phyloP scores from a whole-genome alignment of 352 stramenopile species.

The Nothophytophthora sp. region DNA sequence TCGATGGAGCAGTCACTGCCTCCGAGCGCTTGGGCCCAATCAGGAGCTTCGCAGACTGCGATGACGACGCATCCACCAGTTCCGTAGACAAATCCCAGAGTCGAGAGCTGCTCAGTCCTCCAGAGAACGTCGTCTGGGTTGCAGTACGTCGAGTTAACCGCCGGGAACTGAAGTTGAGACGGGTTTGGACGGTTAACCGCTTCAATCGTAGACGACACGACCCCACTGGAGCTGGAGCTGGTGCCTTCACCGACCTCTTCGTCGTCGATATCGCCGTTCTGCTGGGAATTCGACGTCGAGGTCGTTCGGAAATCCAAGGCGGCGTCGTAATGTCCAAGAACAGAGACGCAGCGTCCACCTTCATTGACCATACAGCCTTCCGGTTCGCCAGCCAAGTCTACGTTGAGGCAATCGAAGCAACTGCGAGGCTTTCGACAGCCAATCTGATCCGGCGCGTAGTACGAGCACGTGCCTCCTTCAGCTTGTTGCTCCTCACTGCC shows the following conservation, averaged over 20 bases:
- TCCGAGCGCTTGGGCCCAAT: constrained; percentile 22
- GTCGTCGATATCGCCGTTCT: no score
- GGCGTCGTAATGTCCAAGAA: constrained; percentile 23
- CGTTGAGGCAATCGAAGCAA: constrained; percentile 48
- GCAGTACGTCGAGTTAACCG: constrained; percentile 46
- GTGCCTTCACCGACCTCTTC: no score
- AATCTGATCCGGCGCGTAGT: constrained; percentile 22
- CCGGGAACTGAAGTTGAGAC: constrained; percentile 25
- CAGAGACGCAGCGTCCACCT: constrained; percentile 22
- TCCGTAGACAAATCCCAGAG: constrained; percentile 21
- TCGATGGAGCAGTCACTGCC: constrained; percentile 29
- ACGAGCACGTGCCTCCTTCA: constrained; percentile 30
- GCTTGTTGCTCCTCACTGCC: no score
- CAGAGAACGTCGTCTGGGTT: constrained; percentile 19
- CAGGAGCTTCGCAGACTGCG: constrained; percentile 22
- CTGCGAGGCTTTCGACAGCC: constrained; percentile 30
- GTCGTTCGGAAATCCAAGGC: constrained; percentile 27
- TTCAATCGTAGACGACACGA: no score
- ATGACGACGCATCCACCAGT: constrained; percentile 32
- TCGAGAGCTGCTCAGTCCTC: constrained; percentile 1
- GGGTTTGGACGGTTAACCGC: background rate
- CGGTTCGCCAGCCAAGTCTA: constrained; percentile 16
- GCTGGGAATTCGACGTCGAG: constrained; percentile 2
- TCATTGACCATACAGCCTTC: constrained; percentile 33
- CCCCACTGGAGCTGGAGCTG: background rate